Evolutionary conservation across 257 asterid genomes (phyloP), one percentile per base, ranked within the genome.

Genomic region (Galeopsis tetrahit): DNA sequence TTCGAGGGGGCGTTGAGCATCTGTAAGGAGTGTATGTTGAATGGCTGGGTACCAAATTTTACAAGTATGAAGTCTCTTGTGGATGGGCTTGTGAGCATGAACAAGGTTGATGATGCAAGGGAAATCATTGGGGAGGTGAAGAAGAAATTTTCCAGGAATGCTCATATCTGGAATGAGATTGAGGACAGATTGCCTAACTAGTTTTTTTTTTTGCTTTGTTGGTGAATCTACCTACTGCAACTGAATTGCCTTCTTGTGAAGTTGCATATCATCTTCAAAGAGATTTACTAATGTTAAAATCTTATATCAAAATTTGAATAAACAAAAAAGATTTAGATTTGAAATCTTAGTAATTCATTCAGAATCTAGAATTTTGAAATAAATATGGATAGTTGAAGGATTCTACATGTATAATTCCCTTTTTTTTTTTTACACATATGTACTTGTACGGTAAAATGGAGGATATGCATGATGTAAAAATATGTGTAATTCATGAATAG

Each of bases 51-150:
- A 11, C 99, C 97, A 0, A 88, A 85, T 79, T 53, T 87, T 68
- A 42, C 92, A 0, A 85, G 86, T 40, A 88, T 87, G 98, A 90
- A 69, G 79, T 48, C 72, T 51, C 99, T 94, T n/a, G 97, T 92
- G 32, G 78, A 82, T 53, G 97, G 97, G 39, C 76, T 95, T 40
- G 88, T 76, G 69, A 81, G 87, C 75, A 82, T 80, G 57, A 82
- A 76, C 6, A 92, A 80, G 75, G 82, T 85, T 59, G 85, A 84
- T 9, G 97, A 89, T 33, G 96, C 98, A 0, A 85, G 64, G 69
- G 83, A 83, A 42, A 81, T 92, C 28, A 78, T 92, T 21, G 75
- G 81, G 17, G 83, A 66, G 71, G 66, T 92, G 77, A 91, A 86
- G 82, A 82, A 76, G 82, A 90, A 79, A 58, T 92, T 90, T 75